A percentile compares a stretch with the other conserved stretches of the same genome.
Evolutionary conservation across 2,329 filamentous ascomycete species (phyloP).

Genomic region (Mycosphaerelloides madeirae): DNA sequence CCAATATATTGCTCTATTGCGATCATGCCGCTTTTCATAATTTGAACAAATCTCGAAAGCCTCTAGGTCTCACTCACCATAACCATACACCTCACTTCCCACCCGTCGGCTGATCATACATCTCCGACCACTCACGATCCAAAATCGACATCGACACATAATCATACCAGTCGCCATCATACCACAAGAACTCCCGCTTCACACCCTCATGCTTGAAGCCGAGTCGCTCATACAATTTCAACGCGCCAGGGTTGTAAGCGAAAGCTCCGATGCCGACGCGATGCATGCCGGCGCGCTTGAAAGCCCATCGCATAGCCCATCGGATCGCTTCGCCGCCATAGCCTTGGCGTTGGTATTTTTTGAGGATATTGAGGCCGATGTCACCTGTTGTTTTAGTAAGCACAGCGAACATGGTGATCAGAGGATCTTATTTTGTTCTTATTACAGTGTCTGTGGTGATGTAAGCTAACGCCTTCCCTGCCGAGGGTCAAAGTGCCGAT

Average conservation of each 20-base stretch:
- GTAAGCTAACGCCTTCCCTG: neutral
- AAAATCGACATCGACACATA: conserved; percentile 36
- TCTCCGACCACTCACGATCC: conserved; percentile 37
- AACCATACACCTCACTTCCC: no score
- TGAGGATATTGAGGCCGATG: conserved; percentile 38
- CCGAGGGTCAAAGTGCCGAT: conserved; percentile 34
- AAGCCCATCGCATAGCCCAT: conserved; percentile 47
- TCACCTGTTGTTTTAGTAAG: no score
- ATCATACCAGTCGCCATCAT: conserved; percentile 38
- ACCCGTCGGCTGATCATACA: conserved; percentile 26
- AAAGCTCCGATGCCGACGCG: conserved; percentile 39
- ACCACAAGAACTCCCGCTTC: conserved; percentile 40
- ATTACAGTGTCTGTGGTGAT: conserved; percentile 2
- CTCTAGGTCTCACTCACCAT: no score
- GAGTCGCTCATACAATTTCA: conserved; percentile 41
- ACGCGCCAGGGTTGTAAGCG: conserved; percentile 41
- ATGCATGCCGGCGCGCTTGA: conserved; percentile 43
- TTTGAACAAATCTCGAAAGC: no score
- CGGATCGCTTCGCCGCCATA: conserved; percentile 47
- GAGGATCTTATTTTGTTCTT: neutral
- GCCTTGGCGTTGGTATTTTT: conserved; percentile 36
- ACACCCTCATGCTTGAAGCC: conserved; percentile 46
- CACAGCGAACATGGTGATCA: no score
- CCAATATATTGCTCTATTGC: no score
- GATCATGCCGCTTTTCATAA: no score